A percentile compares a stretch with the other conserved stretches of the same genome.
Conservation (phyloP, 1,284 basidiomycete genomes). For the Cryptococcus maquisensis region DNA sequence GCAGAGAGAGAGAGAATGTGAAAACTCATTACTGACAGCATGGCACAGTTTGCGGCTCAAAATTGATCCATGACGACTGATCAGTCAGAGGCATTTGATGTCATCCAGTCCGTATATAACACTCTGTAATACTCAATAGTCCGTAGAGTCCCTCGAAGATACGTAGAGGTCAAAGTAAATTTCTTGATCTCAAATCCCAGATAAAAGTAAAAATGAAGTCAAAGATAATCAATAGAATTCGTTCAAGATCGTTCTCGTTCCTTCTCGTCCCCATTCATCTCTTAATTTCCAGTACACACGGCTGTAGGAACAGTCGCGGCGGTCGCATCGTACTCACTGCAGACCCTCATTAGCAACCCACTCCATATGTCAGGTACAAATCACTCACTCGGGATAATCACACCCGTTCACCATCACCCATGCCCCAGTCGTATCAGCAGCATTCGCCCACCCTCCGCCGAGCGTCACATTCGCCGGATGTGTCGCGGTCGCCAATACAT, state of each 20-base stretch:
- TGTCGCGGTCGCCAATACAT: conserved; percentile 31
- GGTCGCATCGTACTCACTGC: conserved; percentile 27
- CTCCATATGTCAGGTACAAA: not conserved
- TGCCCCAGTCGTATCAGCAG: conserved; percentile 59
- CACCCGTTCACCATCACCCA: conserved; percentile 50
- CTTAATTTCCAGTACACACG: conserved; percentile 18
- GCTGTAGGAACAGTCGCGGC: conserved; percentile 21
- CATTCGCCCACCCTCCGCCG: conserved; percentile 73
- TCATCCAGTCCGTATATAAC: conserved; percentile 11
- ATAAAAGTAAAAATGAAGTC: not conserved
- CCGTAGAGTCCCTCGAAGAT: not conserved
- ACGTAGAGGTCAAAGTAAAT: not conserved
- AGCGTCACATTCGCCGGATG: conserved; percentile 46
- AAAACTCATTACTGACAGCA: no score
- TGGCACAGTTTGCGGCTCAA: no score
- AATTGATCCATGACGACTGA: no score
- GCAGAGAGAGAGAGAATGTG: no score
- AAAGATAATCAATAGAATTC: not conserved
- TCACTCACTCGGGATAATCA: conserved; percentile 28
- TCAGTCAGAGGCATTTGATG: no score
- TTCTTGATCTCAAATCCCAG: not conserved
- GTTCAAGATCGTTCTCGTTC: not conserved
- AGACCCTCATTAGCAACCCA: conserved; percentile 1
- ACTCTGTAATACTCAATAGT: not conserved
- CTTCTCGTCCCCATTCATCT: not conserved